Percentiles rank a stretch among this genome's conserved stretches.
Conservation (phyloP, 2,329 filamentous ascomycete genomes). For the Cercospora berteroae region DNA sequence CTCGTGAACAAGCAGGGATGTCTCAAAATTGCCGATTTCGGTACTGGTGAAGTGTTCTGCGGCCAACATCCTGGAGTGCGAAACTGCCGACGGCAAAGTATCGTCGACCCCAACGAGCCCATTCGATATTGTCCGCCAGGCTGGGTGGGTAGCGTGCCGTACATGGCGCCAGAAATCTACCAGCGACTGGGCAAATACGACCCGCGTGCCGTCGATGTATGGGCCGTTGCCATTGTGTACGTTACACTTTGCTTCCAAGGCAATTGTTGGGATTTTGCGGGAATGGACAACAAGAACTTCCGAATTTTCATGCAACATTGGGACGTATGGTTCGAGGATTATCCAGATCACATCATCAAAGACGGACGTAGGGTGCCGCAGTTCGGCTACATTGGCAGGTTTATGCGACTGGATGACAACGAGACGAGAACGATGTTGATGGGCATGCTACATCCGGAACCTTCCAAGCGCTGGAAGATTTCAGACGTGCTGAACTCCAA, state of each 20-base stretch:
- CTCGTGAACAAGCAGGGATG: constrained; percentile 75
- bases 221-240: constrained; percentile 82
- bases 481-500: constrained; percentile 60
- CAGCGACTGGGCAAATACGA: constrained; percentile 66
- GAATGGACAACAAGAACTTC: constrained; percentile 56
- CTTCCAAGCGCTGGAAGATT: constrained; percentile 67
- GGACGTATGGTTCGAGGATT: constrained; percentile 63
- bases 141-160: constrained; percentile 80
- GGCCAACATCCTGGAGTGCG: constrained; percentile 77
- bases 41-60: constrained; percentile 80
- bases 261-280: constrained; percentile 71
- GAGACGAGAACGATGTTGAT: constrained; percentile 69
- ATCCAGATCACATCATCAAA: constrained; percentile 55
- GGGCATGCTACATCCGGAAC: constrained; percentile 80
- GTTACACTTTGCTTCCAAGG: constrained; percentile 71
- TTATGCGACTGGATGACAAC: constrained; percentile 63
- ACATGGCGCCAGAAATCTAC: constrained; percentile 83
- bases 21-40: constrained; percentile 89
- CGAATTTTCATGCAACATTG: constrained; percentile 64
- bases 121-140: constrained; percentile 72
- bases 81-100: constrained; percentile 51
- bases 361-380: constrained; percentile 34
- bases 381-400: constrained; percentile 66
- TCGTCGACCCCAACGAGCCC: constrained; percentile 69
- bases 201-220: constrained; percentile 77